Evolutionary conservation across 1,284 basidiomycete genomes (phyloP).

Genomic region (Cutaneotrichosporon sp.): DNA sequence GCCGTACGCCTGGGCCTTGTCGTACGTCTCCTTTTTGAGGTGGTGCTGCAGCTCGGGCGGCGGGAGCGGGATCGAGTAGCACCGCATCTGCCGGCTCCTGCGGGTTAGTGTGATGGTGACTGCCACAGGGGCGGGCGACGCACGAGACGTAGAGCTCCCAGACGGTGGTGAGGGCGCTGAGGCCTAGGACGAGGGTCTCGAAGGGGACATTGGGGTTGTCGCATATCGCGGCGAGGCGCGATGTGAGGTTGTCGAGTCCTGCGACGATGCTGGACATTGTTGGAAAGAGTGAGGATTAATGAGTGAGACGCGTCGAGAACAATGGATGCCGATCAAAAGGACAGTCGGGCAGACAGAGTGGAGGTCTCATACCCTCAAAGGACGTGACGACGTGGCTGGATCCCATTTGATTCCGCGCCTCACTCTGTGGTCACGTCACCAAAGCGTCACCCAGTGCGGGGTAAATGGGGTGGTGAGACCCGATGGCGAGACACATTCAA

Average conservation of each 20-base stretch:
- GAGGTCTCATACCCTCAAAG: too few species aligned
- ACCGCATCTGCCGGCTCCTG: conserved; percentile 70
- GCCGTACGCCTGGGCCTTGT: conserved; percentile 89
- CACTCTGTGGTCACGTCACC: too few species aligned
- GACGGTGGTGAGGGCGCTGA: conserved; percentile 35
- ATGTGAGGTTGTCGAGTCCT: conserved; percentile 31
- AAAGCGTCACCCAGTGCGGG: too few species aligned
- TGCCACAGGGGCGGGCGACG: conserved; percentile 21
- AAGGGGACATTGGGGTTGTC: conserved; percentile 45
- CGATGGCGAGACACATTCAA: too few species aligned
- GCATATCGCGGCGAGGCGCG: conserved; percentile 31
- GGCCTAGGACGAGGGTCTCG: conserved; percentile 29
- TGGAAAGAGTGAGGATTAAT: background rate
- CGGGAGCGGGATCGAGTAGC: conserved; percentile 75
- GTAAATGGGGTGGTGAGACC: too few species aligned
- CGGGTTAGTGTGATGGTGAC: background rate
- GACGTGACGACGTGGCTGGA: too few species aligned
- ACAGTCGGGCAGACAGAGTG: background rate
- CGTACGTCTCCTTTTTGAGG: conserved; percentile 72
- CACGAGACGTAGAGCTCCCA: conserved; percentile 46
- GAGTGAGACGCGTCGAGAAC: conserved; percentile 1
- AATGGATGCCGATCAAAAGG: background rate
- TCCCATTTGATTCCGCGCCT: too few species aligned
- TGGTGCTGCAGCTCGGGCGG: conserved; percentile 73
- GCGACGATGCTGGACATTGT: conserved; percentile 23